Evolutionary conservation across 805 yeast genomes (phyloP), one percentile per base, ranked within the genome.

Genomic region (Suhomyces canberraensis): DNA sequence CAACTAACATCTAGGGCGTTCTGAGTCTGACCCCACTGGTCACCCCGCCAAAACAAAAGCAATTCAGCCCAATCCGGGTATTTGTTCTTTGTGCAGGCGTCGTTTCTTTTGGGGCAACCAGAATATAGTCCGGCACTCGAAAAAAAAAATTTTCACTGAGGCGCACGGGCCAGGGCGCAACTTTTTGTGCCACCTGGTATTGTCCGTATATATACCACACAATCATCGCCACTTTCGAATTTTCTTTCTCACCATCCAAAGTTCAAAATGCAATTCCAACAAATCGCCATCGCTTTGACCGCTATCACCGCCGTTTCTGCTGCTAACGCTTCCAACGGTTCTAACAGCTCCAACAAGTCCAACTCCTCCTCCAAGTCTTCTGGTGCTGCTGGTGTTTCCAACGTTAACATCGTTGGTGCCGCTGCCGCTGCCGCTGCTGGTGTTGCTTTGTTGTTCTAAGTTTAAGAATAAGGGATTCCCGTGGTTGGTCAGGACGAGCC

Each of bases 381-480:
- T 36, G 54, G 46, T 37, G 60, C 52, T 33, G 48, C 50, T 42
- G 60, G 41, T 25, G 46, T 48, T 42, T 50, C 50, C 31, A 47
- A 48, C 44, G 57, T 50, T 24, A 55, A 54, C 51, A 40, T 52
- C 29, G 38, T 51, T 39, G 61, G 61, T 47, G 58, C 49, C 24
- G 59, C 51, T 33, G 60, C 57, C 38, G 58, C 55, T 36, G 60
- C 58, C 27, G 49, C 49, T 18, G 49, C 45, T 24, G 61, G 60
- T 53, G 58, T 52, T 37, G 60, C 60, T 47, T 52, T 56, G 56
- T 52, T 55, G 52, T 50, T 56, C 51, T 56, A 54, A 53, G 49
- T 21, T 15, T 16, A 25, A 32, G 35, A 18, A n/a, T 25, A 13
- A n/a, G 13, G 24, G 29, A 28, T 28, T 21, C 35, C 20, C 18